These are phyloP conservation scores for Aegilops bicornis DNA, from an alignment of 176 grass and related monocot species.

Conservation along the genomic window DNA sequence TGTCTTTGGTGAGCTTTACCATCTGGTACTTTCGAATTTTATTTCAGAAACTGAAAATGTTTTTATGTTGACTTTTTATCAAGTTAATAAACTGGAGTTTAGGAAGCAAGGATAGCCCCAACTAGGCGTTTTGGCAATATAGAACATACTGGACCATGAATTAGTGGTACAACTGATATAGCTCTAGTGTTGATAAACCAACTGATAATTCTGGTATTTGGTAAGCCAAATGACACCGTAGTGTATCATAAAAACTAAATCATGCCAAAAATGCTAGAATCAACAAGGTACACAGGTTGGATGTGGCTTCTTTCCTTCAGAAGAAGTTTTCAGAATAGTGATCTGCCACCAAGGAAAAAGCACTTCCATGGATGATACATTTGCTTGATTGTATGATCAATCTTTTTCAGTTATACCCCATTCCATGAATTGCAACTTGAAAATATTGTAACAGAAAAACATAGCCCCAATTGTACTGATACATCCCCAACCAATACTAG, in stretches of 20 bases:
- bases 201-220: slow-evolving; percentile 5
- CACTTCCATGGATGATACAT: neutral
- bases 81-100: neutral
- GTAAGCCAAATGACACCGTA: neutral
- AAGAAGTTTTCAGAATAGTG: neutral
- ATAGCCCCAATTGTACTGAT: neutral
- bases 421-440: neutral
- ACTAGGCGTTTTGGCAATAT: neutral
- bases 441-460: neutral
- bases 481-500: neutral
- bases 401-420: neutral
- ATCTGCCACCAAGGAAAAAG: neutral
- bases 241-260: neutral
- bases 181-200: neutral
- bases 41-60: neutral
- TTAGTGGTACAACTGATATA: neutral
- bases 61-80: slow-evolving; percentile 1
- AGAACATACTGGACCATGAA: neutral
- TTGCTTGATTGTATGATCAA: slow-evolving; percentile 14
- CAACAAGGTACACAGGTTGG: neutral
- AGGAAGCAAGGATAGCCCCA: neutral
- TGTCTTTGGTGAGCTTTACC: neutral
- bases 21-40: neutral
- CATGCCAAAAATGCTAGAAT: neutral
- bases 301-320: neutral